phyloP scores from a whole-genome alignment of 352 stramenopile species.

The Peronospora destructor region DNA sequence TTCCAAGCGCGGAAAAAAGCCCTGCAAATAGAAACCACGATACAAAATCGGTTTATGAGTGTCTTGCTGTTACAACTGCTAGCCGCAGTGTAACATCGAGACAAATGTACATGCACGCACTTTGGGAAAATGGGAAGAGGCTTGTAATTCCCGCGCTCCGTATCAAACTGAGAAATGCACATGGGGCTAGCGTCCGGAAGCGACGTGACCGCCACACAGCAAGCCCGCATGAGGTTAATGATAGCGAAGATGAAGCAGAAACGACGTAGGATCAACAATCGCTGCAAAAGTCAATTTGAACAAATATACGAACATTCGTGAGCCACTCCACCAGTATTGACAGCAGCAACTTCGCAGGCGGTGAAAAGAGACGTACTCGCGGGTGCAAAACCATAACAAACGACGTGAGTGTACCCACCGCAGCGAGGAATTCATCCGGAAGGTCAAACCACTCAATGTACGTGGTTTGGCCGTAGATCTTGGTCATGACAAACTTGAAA shows the following conservation, averaged over 20 bases:
- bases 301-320: conserved; percentile 1
- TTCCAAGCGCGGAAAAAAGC: conserved; percentile 76
- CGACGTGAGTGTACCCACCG: conserved; percentile 57
- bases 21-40: conserved; percentile 24
- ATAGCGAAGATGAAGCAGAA: conserved; percentile 81
- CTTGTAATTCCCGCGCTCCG: conserved; percentile 65
- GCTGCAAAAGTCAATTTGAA: conserved; percentile 25
- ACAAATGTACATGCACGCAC: conserved; percentile 28
- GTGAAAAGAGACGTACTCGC: conserved; percentile 36
- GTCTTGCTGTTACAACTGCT: neutral
- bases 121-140: conserved; percentile 82
- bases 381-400: conserved; percentile 70
- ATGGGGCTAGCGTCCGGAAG: conserved; percentile 79
- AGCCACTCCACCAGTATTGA: neutral
- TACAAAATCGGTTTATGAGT: neutral
- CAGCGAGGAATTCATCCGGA: conserved; percentile 74
- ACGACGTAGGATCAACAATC: conserved; percentile 72
- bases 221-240: conserved; percentile 84
- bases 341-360: neutral
- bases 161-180: conserved; percentile 84
- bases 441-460: conserved; percentile 85
- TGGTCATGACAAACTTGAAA: conserved; percentile 81
- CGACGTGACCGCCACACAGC: conserved; percentile 80
- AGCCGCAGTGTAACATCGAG: conserved; percentile 21
- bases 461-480: conserved; percentile 75